phyloP scores from a whole-genome alignment of 2,329 filamentous ascomycete species.

The Diaporthe sp. region DNA sequence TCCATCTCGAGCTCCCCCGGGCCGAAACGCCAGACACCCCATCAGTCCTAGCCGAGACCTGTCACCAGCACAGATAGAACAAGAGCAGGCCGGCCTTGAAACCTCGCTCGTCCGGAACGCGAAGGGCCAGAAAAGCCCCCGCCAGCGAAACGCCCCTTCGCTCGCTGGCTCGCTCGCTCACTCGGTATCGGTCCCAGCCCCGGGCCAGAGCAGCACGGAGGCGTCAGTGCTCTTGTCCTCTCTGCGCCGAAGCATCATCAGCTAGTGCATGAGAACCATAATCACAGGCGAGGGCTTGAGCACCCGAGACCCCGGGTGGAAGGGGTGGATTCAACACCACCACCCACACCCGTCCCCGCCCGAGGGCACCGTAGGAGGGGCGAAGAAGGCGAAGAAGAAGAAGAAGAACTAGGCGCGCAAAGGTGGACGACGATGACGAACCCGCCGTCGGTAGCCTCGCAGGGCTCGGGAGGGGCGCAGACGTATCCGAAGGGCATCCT shows the following conservation, averaged over 20 bases:
- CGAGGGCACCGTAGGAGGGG: background rate
- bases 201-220: background rate
- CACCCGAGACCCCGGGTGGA: background rate
- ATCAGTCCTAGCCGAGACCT: background rate
- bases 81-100: background rate
- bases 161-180: slow-evolving; percentile 20
- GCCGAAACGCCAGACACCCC: slow-evolving; percentile 15
- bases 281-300: slow-evolving; percentile 20
- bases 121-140: too few species aligned
- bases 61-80: background rate
- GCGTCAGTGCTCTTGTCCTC: slow-evolving; percentile 5
- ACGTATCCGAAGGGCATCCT: slow-evolving; percentile 50
- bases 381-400: background rate
- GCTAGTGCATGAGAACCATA: slow-evolving; percentile 23
- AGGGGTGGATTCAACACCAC: background rate
- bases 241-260: background rate
- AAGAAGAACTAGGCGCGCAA: background rate
- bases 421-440: slow-evolving; percentile 61
- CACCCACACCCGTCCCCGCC: background rate
- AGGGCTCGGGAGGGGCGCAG: slow-evolving; percentile 35
- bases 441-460: slow-evolving; percentile 58
- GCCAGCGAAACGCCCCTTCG: background rate
- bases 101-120: slow-evolving; percentile 21
- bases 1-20: background rate
- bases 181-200: slow-evolving; percentile 27